Conservation (phyloP, 805 yeast genomes). For the Citeromyces matritensis region DNA sequence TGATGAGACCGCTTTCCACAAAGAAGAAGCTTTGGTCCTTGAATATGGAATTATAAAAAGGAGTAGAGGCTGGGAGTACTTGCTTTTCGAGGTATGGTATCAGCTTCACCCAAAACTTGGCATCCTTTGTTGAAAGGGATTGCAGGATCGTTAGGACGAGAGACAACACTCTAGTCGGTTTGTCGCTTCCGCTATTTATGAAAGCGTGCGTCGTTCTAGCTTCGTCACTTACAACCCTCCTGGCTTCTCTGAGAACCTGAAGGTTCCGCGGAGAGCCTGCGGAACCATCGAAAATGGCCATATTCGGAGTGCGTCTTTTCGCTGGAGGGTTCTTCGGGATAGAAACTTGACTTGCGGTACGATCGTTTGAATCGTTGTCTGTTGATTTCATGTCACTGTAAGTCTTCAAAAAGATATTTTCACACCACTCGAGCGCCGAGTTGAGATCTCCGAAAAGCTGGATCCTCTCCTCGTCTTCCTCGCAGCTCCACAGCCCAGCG, state of each 20-base stretch:
- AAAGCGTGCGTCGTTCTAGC: slow-evolving; percentile 7
- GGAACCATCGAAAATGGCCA: slow-evolving; percentile 1
- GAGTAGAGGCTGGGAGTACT: slow-evolving; percentile 25
- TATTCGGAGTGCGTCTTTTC: background rate
- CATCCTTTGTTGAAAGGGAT: slow-evolving; percentile 33
- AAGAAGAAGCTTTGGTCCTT: slow-evolving; percentile 40
- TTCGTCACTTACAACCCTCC: slow-evolving; percentile 24
- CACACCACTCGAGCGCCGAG: slow-evolving; percentile 93
- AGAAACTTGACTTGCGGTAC: background rate
- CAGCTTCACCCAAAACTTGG: slow-evolving; percentile 50
- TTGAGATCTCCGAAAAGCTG: slow-evolving; percentile 69
- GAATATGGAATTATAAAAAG: slow-evolving; percentile 27
- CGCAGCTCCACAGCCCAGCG: slow-evolving; percentile 63
- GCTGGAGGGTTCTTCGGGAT: background rate
- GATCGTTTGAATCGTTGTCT: background rate
- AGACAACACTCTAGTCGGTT: slow-evolving; percentile 32
- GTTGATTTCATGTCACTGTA: slow-evolving; percentile 23
- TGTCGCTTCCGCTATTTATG: background rate
- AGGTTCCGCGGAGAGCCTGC: slow-evolving; percentile 31
- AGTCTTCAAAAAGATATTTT: slow-evolving; percentile 66
- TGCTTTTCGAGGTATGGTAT: slow-evolving; percentile 39
- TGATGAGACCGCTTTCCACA: slow-evolving; percentile 35
- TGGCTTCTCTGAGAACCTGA: slow-evolving; percentile 37
- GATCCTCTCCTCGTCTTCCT: slow-evolving; percentile 25
- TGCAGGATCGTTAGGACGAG: slow-evolving; percentile 50